These are phyloP conservation scores for Malus sieversii DNA, from an alignment of 306 rosid species.

Conservation along the genomic window DNA sequence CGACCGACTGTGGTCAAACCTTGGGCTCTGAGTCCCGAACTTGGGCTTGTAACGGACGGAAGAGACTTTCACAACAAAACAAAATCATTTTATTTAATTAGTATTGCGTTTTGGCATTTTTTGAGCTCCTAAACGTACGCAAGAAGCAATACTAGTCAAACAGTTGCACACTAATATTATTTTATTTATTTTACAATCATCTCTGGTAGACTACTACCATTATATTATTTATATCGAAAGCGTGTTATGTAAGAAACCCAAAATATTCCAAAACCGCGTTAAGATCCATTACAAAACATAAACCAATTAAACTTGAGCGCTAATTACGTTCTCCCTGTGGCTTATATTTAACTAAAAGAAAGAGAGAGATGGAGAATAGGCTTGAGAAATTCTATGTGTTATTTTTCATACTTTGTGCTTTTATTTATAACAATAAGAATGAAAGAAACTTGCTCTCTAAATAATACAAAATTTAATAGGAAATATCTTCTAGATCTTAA, in stretches of 20 bases:
- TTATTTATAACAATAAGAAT: too few species aligned
- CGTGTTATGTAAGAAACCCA: conserved; percentile 9
- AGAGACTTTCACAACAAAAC: conserved; percentile 23
- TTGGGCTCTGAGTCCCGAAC: conserved; percentile 3
- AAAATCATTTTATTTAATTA: not conserved
- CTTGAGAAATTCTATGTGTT: too few species aligned
- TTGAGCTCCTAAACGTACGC: conserved; percentile 24
- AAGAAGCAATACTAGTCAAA: conserved; percentile 22
- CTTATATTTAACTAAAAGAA: too few species aligned
- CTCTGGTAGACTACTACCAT: not conserved
- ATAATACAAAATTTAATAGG: too few species aligned
- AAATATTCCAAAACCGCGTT: conserved; percentile 26
- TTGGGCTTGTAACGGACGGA: conserved; percentile 12
- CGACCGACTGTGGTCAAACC: conserved; percentile 20
- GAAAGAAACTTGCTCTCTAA: rapidly evolving
- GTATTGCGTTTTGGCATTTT: conserved; percentile 3
- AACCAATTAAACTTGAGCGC: too few species aligned
- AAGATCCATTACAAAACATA: too few species aligned
- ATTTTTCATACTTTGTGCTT: too few species aligned
- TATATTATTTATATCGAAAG: not conserved
- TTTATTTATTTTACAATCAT: not conserved
- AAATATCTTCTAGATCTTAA: too few species aligned
- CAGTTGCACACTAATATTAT: conserved; percentile 2
- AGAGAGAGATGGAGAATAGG: too few species aligned
- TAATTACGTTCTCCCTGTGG: not conserved